Evolutionary conservation across 768 basidiomycete genomes (phyloP).

Genomic region (Polyporus arcularius): DNA sequence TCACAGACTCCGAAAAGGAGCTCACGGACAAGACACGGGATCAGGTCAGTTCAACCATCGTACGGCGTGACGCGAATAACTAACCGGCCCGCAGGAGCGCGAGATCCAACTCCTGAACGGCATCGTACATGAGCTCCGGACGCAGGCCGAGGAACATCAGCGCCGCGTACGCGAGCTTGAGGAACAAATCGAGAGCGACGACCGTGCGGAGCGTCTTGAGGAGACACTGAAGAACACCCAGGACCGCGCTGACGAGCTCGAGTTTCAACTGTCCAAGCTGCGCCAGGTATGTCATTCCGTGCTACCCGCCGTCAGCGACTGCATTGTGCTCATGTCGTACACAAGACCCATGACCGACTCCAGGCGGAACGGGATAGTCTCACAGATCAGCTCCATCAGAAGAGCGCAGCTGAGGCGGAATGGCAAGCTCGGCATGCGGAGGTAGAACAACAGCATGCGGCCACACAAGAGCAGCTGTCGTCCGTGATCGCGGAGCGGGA

Average conservation of each 20-base stretch:
- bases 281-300: constrained; percentile 57
- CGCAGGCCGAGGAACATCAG: constrained; percentile 54
- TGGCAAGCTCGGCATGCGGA: constrained; percentile 50
- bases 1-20: constrained; percentile 55
- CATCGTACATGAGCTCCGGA: constrained; percentile 51
- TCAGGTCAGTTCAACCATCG: constrained; percentile 39
- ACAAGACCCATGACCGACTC: constrained; percentile 54
- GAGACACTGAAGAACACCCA: constrained; percentile 74
- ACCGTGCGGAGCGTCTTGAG: constrained; percentile 76
- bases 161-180: constrained; percentile 70
- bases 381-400: constrained; percentile 45
- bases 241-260: constrained; percentile 80
- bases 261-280: constrained; percentile 77
- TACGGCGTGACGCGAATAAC: neutral
- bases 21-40: constrained; percentile 52
- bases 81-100: constrained; percentile 54
- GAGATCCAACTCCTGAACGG: constrained; percentile 68
- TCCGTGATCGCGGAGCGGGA: constrained; percentile 49
- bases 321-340: constrained; percentile 1
- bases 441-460: constrained; percentile 44
- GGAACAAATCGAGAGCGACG: constrained; percentile 82
- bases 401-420: constrained; percentile 45
- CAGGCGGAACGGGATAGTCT: constrained; percentile 65
- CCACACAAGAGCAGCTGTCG: constrained; percentile 44
- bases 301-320: no score